A percentile compares a stretch with the other conserved stretches of the same genome.
phyloP scores from a whole-genome alignment of 176 grass and related monocot genomes.

The Ananas comosus region DNA sequence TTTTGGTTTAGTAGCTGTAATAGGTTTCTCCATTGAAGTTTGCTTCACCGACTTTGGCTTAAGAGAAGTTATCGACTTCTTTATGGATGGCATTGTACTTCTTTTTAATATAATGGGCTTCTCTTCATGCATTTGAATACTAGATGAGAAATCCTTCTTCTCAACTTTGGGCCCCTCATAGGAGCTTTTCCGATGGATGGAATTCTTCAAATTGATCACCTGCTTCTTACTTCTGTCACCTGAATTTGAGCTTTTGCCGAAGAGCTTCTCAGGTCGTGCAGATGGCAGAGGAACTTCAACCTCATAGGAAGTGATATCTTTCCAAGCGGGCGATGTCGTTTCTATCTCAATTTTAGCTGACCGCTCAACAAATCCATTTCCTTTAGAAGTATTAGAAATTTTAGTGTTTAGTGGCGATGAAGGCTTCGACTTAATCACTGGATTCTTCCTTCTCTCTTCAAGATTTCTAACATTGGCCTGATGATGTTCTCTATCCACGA shows the following conservation, averaged over 20 bases:
- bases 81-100: neutral
- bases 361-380: conserved; percentile 26
- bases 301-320: conserved; percentile 31
- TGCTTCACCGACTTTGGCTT: conserved; percentile 32
- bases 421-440: conserved; percentile 32
- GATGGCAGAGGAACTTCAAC: conserved; percentile 18
- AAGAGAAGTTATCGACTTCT: conserved; percentile 2
- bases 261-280: conserved; percentile 10
- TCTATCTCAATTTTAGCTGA: conserved; percentile 16
- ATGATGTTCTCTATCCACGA: neutral
- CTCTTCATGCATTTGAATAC: neutral
- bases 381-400: conserved; percentile 30
- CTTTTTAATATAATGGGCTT: neutral
- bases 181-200: conserved; percentile 22
- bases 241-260: conserved; percentile 12
- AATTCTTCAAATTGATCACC: conserved; percentile 24
- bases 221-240: conserved; percentile 30
- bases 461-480: neutral
- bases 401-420: conserved; percentile 28
- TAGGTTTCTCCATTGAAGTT: conserved; percentile 21
- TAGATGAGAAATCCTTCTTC: conserved; percentile 10
- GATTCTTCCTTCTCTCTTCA: conserved; percentile 44
- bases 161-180: conserved; percentile 23
- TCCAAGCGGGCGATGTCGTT: conserved; percentile 19
- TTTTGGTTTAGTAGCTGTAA: conserved; percentile 20